These are phyloP conservation scores for Ophiostoma quercus DNA, from an alignment of 2,329 filamentous ascomycete species.

Conservation along the genomic window DNA sequence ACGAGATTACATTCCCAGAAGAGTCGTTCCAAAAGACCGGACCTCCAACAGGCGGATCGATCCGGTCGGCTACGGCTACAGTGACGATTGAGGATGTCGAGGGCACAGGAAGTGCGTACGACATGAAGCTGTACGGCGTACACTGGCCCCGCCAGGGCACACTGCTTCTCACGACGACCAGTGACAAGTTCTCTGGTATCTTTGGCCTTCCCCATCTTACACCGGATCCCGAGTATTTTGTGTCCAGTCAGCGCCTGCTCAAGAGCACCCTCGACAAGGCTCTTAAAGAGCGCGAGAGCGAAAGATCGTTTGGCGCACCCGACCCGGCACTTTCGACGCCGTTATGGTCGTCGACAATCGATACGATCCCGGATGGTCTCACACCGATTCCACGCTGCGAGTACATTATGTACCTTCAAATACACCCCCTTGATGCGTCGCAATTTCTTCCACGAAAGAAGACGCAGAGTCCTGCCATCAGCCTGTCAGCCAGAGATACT, in stretches of 20 bases:
- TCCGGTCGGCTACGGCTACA: constrained; percentile 64
- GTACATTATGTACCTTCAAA: constrained; percentile 78
- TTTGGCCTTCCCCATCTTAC: constrained; percentile 83
- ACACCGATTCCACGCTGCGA: constrained; percentile 74
- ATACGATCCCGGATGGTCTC: constrained; percentile 54
- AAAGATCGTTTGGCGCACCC: constrained; percentile 50
- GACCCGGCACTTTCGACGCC: constrained; percentile 54
- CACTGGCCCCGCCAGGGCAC: constrained; percentile 80
- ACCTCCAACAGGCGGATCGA: constrained; percentile 45
- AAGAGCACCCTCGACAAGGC: constrained; percentile 65
- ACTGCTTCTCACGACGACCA: constrained; percentile 79
- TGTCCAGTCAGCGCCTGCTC: constrained; percentile 58
- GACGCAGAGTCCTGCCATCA: background rate
- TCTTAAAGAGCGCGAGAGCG: constrained; percentile 59
- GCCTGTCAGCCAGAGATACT: background rate
- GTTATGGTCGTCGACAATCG: constrained; percentile 67
- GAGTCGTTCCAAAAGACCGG: constrained; percentile 30
- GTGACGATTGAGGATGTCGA: constrained; percentile 67
- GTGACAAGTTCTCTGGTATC: constrained; percentile 89
- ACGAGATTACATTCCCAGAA: constrained; percentile 40
- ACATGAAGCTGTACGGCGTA: constrained; percentile 73
- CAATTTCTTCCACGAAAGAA: constrained; percentile 29
- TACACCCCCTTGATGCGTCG: constrained; percentile 51
- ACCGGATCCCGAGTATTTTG: constrained; percentile 52
- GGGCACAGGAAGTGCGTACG: constrained; percentile 67